Evolutionary conservation across 2,329 filamentous ascomycete genomes (phyloP), one percentile per base, ranked within the genome.

Genomic region (Cercospora beticola): DNA sequence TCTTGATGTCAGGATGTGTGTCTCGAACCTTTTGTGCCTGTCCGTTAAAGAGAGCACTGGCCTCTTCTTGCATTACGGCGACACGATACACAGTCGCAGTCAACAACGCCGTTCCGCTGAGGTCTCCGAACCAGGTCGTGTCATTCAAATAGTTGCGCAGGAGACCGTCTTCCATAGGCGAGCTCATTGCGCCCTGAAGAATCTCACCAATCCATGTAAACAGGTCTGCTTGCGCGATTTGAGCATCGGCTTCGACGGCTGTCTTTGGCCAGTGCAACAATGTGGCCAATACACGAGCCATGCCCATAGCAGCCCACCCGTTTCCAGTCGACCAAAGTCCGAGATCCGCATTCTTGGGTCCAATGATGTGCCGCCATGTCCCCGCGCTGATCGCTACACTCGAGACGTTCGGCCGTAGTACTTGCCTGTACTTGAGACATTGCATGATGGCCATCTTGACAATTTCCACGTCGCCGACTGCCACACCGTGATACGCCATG

Each of bases 301-400:
- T 83, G 0, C 84, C 84, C 36, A 80, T 80, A 0, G 81, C 81
- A 4, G 81, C 83, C 83, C 83, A 85, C 3, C 75, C 84, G 71
- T 85, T 85, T 0, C 83, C 82, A 8, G 82, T 85, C 71, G 79
- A 82, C 84, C 82, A 86, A 3, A 81, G 74, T 8, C 78, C 80
- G 2, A 73, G 69, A 72, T 84, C 82, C 40, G 78, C 61, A 23
- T 69, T 70, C 2, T 75, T 76, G 2, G 68, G 58, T n/a, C 64
- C 64, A 18, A 81, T 73, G 67, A 86, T 85, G 67, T 86, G 84
- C 65, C 78, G 77, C 83, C 84, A 86, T 7, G 79, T 68, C 2
- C 79, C 79, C 4, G 68, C 66, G 12, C 70, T 66, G 0, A 72
- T 73, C 4, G 70, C 68, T 16, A 72, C 66, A 5, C 62, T 66